A percentile compares a stretch with the other conserved stretches of the same genome.
These are phyloP conservation scores for Sporothrix inflata DNA, from an alignment of 2,329 filamentous ascomycete genomes.

Conservation along the genomic window DNA sequence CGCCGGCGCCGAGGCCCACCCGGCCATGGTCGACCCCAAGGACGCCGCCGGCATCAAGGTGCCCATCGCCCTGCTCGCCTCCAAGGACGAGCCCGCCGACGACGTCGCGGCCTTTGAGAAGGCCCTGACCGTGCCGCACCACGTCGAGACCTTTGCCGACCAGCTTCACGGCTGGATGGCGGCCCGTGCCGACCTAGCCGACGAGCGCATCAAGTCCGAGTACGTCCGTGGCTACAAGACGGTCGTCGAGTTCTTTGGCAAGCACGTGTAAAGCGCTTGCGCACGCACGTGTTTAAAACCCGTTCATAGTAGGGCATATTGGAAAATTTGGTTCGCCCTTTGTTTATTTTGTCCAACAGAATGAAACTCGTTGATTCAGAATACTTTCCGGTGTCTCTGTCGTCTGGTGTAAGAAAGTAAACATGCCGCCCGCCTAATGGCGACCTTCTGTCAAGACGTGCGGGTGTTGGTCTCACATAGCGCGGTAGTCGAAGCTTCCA, in stretches of 20 bases:
- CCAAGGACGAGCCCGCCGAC: constrained; percentile 63
- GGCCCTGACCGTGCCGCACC: constrained; percentile 57
- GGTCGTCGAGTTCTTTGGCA: constrained; percentile 60
- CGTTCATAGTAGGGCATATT: neutral
- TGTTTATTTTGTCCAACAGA: neutral
- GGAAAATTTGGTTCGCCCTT: neutral
- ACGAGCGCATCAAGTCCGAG: constrained; percentile 62
- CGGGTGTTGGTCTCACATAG: neutral
- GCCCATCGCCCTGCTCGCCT: constrained; percentile 66
- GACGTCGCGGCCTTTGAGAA: constrained; percentile 60
- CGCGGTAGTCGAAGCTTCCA: neutral
- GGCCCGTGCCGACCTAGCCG: constrained; percentile 62
- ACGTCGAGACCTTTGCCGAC: constrained; percentile 67
- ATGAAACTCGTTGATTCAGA: constrained; percentile 15
- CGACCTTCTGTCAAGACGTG: neutral
- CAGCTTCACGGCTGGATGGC: constrained; percentile 78
- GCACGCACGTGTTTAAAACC: neutral
- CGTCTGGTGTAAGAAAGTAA: constrained; percentile 1
- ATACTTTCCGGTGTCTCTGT: neutral
- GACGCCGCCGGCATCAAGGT: constrained; percentile 65
- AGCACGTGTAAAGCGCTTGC: constrained; percentile 46
- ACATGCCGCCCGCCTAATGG: neutral
- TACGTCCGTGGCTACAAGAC: constrained; percentile 65
- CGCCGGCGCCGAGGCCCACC: constrained; percentile 57
- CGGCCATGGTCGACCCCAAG: constrained; percentile 65